These are phyloP conservation scores for Erodium moschatum DNA, from an alignment of 441 rosid species.

Conservation along the genomic window DNA sequence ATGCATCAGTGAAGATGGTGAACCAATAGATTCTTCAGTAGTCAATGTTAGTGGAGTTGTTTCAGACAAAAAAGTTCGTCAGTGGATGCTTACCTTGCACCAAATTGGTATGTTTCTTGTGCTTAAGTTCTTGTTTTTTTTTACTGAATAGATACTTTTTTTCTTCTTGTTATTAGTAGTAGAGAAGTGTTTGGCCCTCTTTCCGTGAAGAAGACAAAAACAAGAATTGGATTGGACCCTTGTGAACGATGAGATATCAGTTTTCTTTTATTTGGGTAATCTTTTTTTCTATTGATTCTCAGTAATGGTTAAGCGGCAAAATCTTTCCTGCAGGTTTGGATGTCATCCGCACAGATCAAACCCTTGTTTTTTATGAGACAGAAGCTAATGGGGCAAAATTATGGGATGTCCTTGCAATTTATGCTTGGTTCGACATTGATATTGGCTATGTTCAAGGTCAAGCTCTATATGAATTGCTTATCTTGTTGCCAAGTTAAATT, in stretches of 20 bases:
- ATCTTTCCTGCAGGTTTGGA: constrained; percentile 58
- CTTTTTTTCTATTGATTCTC: background rate
- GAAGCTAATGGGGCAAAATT: constrained; percentile 64
- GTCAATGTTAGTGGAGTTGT: constrained; percentile 26
- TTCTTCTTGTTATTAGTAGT: background rate
- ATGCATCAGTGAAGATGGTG: constrained; percentile 50
- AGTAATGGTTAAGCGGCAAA: constrained; percentile 1
- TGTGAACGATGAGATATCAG: background rate
- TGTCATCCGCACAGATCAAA: constrained; percentile 79
- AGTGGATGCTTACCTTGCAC: constrained; percentile 69
- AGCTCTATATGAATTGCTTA: background rate
- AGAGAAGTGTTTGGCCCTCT: background rate
- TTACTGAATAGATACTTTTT: background rate
- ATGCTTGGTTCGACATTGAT: constrained; percentile 80
- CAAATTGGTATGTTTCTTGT: constrained; percentile 54
- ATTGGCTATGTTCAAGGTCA: constrained; percentile 85
- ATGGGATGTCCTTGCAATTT: constrained; percentile 75
- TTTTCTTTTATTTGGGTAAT: background rate
- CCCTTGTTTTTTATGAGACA: constrained; percentile 66
- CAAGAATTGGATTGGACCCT: too few species aligned
- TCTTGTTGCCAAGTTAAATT: background rate
- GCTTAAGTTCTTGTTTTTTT: background rate
- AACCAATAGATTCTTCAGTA: constrained; percentile 32
- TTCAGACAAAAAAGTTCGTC: constrained; percentile 49
- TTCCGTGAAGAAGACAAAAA: too few species aligned